phyloP scores from a whole-genome alignment of 805 yeast genomes.

The Starmerella gropengiesseri region DNA sequence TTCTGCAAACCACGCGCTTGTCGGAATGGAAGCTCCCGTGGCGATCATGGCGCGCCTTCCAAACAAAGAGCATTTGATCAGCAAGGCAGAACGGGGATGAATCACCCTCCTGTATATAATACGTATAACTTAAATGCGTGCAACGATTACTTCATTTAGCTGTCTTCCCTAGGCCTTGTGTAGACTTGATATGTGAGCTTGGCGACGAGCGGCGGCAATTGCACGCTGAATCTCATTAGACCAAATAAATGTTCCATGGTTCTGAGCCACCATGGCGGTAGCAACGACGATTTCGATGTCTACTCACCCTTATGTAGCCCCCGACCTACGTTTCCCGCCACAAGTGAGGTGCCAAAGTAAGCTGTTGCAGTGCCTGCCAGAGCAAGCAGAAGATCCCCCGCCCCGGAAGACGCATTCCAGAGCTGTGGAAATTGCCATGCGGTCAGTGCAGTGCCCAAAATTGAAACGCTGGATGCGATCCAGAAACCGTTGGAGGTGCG shows the following conservation, averaged over 20 bases:
- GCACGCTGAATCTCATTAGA: too few species aligned
- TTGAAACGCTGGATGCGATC: constrained; percentile 27
- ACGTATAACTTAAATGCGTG: too few species aligned
- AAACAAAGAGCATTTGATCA: constrained; percentile 33
- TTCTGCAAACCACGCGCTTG: constrained; percentile 35
- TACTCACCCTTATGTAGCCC: constrained; percentile 1
- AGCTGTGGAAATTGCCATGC: constrained; percentile 13
- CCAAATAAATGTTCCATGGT: too few species aligned
- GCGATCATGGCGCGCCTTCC: constrained; percentile 43
- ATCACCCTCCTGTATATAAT: too few species aligned
- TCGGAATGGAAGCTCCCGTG: constrained; percentile 60
- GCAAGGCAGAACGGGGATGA: too few species aligned
- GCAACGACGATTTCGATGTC: too few species aligned
- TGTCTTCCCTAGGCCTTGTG: too few species aligned
- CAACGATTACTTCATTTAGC: too few species aligned
- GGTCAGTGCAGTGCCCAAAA: constrained; percentile 28
- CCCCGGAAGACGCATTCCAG: not conserved
- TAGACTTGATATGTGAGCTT: too few species aligned
- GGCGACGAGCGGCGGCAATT: too few species aligned
- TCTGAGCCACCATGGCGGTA: too few species aligned
- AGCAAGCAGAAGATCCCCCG: not conserved
- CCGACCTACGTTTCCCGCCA: constrained; percentile 34
- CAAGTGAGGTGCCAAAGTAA: constrained; percentile 30
- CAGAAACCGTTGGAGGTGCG: constrained; percentile 31
- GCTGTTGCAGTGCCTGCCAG: constrained; percentile 19